Evolutionary conservation across 768 basidiomycete species (phyloP).

Genomic region (Sarcodon sp.): DNA sequence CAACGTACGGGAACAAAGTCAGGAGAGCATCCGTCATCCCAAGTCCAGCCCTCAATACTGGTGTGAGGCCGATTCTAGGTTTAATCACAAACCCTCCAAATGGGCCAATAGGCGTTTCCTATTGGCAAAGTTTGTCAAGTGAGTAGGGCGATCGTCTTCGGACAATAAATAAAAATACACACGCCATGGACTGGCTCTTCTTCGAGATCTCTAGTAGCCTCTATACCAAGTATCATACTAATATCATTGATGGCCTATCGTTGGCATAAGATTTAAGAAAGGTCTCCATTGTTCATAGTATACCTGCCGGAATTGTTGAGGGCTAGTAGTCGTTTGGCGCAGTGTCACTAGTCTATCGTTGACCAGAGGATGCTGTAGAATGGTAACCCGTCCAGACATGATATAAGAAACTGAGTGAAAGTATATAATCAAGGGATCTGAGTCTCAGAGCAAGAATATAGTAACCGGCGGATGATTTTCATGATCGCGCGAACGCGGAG

Average conservation of each 20-base stretch:
- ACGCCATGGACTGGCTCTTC: conserved; percentile 55
- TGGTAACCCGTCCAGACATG: conserved; percentile 26
- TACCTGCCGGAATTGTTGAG: conserved; percentile 77
- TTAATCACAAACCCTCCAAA: conserved; percentile 73
- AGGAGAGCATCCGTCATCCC: conserved; percentile 88
- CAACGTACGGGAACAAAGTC: conserved; percentile 69
- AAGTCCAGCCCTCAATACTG: conserved; percentile 86
- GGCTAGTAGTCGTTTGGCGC: conserved; percentile 40
- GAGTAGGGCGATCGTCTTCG: not conserved
- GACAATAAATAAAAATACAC: conserved; percentile 12
- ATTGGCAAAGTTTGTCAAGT: conserved; percentile 22
- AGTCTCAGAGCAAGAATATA: too few relatives aligned
- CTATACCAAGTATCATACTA: conserved; percentile 70
- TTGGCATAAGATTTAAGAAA: not conserved
- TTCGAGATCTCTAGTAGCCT: conserved; percentile 62
- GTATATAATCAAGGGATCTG: too few relatives aligned
- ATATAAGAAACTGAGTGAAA: conserved; percentile 8
- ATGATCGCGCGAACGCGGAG: not conserved
- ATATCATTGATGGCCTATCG: conserved; percentile 61
- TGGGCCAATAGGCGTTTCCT: conserved; percentile 58
- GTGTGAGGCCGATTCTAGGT: conserved; percentile 72
- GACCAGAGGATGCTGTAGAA: conserved; percentile 60
- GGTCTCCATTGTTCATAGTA: conserved; percentile 1
- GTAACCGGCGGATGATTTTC: too few relatives aligned
- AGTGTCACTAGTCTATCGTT: conserved; percentile 64